A percentile compares a stretch with the other conserved stretches of the same genome.
Conservation (phyloP, 306 rosid genomes). For the Corylus americana region DNA sequence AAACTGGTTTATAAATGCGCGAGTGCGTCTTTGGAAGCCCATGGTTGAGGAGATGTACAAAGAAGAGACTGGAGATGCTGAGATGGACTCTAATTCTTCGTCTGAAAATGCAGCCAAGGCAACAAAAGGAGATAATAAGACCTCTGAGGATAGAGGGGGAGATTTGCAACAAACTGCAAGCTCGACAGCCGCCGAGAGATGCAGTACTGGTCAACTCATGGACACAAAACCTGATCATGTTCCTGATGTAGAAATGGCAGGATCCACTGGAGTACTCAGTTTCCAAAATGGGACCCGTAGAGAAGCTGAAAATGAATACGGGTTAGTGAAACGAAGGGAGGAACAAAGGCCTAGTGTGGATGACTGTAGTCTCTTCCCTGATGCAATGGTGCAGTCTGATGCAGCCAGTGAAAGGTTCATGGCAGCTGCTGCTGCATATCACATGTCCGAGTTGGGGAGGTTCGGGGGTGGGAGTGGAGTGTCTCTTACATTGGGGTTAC, state of each 20-base stretch:
- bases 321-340: slow-evolving; percentile 39
- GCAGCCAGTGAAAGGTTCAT: slow-evolving; percentile 45
- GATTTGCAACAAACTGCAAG: slow-evolving; percentile 58
- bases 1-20: slow-evolving; percentile 87
- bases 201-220: slow-evolving; percentile 46
- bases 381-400: slow-evolving; percentile 42
- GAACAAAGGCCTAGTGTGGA: slow-evolving; percentile 50
- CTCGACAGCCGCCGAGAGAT: slow-evolving; percentile 47
- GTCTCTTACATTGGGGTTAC: slow-evolving; percentile 76
- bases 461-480: slow-evolving; percentile 55
- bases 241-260: slow-evolving; percentile 44
- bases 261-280: slow-evolving; percentile 35
- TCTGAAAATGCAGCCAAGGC: slow-evolving; percentile 59
- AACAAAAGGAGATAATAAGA: slow-evolving; percentile 47
- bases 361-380: slow-evolving; percentile 44
- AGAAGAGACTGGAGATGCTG: slow-evolving; percentile 66
- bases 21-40: slow-evolving; percentile 91
- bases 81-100: slow-evolving; percentile 63
- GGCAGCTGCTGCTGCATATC: slow-evolving; percentile 53
- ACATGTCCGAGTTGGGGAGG: slow-evolving; percentile 63
- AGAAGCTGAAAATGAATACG: slow-evolving; percentile 42
- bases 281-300: slow-evolving; percentile 32
- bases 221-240: slow-evolving; percentile 49
- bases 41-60: slow-evolving; percentile 93
- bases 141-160: slow-evolving; percentile 45